These are phyloP conservation scores for Pichia cabralensis DNA, from an alignment of 805 yeast species.

Conservation along the genomic window DNA sequence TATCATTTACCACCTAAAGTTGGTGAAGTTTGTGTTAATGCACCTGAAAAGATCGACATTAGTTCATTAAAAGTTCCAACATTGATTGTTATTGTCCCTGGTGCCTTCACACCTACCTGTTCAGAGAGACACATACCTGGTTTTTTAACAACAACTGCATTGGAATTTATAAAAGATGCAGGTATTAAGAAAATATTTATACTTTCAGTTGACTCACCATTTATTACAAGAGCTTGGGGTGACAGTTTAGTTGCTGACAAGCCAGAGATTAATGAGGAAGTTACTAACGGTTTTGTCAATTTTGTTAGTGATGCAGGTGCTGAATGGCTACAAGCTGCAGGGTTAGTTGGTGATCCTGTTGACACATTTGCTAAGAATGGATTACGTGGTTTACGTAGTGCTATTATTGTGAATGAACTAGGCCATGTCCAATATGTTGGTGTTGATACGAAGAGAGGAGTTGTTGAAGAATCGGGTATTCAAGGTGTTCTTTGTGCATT, in stretches of 20 bases:
- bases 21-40: conserved; percentile 6
- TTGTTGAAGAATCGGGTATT: conserved; percentile 10
- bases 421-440: conserved; percentile 28
- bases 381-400: conserved; percentile 40
- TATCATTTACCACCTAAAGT: conserved; percentile 6
- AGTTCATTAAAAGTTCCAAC: conserved; percentile 1
- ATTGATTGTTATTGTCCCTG: conserved; percentile 37
- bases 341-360: conserved; percentile 8
- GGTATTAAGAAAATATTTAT: conserved; percentile 31
- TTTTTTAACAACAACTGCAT: conserved; percentile 24
- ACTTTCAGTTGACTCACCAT: conserved; percentile 33
- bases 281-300: conserved; percentile 19
- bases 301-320: conserved; percentile 50
- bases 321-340: conserved; percentile 6
- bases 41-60: conserved; percentile 4
- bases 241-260: conserved; percentile 33
- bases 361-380: conserved; percentile 10
- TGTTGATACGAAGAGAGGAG: conserved; percentile 31
- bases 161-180: conserved; percentile 26
- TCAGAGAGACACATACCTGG: conserved; percentile 35
- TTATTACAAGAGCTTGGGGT: conserved; percentile 36
- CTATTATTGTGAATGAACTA: conserved; percentile 48
- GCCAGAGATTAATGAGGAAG: neutral
- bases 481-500: conserved; percentile 9
- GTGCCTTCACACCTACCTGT: conserved; percentile 42